Base-by-base conservation (phyloP, 108 stramenopile species). In the Cyclotella choctawhatcheeana region DNA sequence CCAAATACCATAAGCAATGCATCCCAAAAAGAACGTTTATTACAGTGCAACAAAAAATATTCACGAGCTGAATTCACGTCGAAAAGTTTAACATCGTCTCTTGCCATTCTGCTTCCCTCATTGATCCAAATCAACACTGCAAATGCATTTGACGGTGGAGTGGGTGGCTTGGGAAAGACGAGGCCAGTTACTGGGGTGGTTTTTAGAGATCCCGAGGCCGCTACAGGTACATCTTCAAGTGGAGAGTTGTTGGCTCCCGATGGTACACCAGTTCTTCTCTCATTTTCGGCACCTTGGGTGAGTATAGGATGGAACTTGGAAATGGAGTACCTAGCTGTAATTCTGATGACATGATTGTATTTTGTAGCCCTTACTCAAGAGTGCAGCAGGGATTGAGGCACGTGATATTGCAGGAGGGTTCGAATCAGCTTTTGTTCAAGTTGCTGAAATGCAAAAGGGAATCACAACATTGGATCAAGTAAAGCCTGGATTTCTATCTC, bases 111-210 rank as follows among this genome's bases (percentile, higher is more conserved):
- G 4, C 10, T 60, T 17, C 26, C 35, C 1, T 13, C 59, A 60
- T 20, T 60, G 6, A 40, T 1, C 12, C 27, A 60, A 43, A 6
- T 26, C 30, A 30, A 30, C 29, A 58, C 1, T 30, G 45, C 59
- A 14, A 78, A 67, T 63, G 85, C 89, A 3, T 91, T 91, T 63
- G 90, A 88, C 22, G 91, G 91, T 16, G 92, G 92, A 29, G 89
- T 90, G 7, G 93, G 93, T 8, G 93, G 93, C 12, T 65, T 93
- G 27, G 93, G 93, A 22, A 93, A 93, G 64, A 93, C 90, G 13
- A 89, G 88, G 58, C 93, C 90, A 12, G 68, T 83, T 51, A 93
- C 93, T 26, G 93, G 93, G 24, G 90, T 93, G 4, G 77, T 83
- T 25, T 84, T 91, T 63, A 71, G 76, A 14, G 81, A 82, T 40